Conservation (phyloP, 2,329 filamentous ascomycete genomes). For the Fusarium piperis region DNA sequence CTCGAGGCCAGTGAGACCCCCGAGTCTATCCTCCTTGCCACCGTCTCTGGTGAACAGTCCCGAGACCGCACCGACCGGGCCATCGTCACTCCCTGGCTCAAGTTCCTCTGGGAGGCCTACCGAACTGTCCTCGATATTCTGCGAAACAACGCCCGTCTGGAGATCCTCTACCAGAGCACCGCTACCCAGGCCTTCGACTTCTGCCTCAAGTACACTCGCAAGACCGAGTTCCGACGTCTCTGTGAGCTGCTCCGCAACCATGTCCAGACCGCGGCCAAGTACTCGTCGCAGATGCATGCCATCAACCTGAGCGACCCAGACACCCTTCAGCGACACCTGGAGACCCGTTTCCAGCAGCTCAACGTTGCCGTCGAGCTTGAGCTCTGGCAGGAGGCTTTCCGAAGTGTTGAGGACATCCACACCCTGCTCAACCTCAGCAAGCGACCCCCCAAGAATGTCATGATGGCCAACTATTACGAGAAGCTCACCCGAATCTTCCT, state of each 20-base stretch:
- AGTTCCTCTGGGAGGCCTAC: conserved; percentile 99
- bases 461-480: conserved; percentile 99
- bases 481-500: conserved; percentile 98
- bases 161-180: conserved; percentile 98
- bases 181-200: conserved; percentile 99
- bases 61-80: conserved; percentile 96
- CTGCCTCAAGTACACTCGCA: conserved; percentile 96
- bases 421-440: conserved; percentile 97
- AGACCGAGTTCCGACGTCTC: conserved; percentile 98
- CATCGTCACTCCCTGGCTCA: conserved; percentile 98
- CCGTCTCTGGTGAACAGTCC: conserved; percentile 97
- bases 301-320: conserved; percentile 99
- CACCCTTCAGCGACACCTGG: conserved; percentile 94
- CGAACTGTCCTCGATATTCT: conserved; percentile 97
- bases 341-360: conserved; percentile 97
- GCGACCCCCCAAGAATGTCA: conserved; percentile 96
- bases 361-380: conserved; percentile 98
- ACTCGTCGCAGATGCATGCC: conserved; percentile 98
- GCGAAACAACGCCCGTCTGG: conserved; percentile 97
- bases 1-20: conserved; percentile 97
- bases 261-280: conserved; percentile 98
- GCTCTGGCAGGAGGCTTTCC: conserved; percentile 99
- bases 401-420: conserved; percentile 98
- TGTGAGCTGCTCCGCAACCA: conserved; percentile 99
- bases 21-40: conserved; percentile 96